A percentile compares a stretch with the other conserved stretches of the same genome.
Conservation (phyloP, 148 eudicot genomes). For the Simmondsia chinensis region DNA sequence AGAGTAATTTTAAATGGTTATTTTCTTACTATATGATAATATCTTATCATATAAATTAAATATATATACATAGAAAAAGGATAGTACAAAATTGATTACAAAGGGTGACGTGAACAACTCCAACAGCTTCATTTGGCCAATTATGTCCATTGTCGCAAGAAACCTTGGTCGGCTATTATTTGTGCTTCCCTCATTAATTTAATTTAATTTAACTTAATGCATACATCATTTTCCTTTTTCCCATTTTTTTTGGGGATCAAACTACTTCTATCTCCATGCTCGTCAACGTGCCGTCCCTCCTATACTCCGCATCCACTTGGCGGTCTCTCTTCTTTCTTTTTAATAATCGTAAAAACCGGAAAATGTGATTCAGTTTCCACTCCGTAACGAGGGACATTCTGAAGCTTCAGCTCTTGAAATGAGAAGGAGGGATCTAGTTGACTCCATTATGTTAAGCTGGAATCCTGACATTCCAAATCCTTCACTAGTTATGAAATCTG, state of each 20-base stretch:
- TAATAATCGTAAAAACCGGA: too few relatives aligned
- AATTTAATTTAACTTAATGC: not conserved
- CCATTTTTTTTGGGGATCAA: not conserved
- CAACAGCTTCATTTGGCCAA: slow-evolving; percentile 25
- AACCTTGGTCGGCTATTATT: slow-evolving; percentile 55
- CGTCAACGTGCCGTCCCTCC: slow-evolving; percentile 29
- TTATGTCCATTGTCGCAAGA: slow-evolving; percentile 39
- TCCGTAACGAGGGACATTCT: not conserved
- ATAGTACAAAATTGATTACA: slow-evolving; percentile 6
- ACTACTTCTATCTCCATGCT: too few relatives aligned
- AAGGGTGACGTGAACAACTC: slow-evolving; percentile 65
- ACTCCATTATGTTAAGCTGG: not conserved
- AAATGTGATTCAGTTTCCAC: not conserved
- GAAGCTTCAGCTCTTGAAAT: not conserved
- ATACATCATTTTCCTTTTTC: not conserved
- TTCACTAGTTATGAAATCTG: too few relatives aligned
- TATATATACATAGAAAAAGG: too few relatives aligned
- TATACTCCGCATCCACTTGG: slow-evolving; percentile 29
- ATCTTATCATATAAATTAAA: too few relatives aligned
- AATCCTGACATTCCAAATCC: not conserved
- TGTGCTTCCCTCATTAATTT: slow-evolving; percentile 1
- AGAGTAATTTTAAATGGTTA: too few relatives aligned
- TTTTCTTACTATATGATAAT: too few relatives aligned
- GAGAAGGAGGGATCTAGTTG: too few relatives aligned
- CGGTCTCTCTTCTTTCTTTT: slow-evolving; percentile 2